Conservation (phyloP, 768 basidiomycete genomes). For the Paxillus ammoniavirescens region DNA sequence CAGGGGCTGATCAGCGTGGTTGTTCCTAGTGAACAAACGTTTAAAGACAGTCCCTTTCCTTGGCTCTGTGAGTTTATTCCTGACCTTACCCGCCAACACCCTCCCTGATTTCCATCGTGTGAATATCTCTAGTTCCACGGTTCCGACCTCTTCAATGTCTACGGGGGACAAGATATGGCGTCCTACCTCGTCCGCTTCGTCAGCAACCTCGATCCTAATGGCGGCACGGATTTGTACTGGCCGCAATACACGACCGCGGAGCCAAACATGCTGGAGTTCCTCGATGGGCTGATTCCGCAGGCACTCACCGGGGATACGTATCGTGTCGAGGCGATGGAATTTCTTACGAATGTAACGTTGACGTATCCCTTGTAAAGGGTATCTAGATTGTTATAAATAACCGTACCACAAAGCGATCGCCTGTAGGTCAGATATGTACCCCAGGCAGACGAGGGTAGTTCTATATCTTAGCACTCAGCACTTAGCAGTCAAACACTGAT, state of each 20-base stretch:
- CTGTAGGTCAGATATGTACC: too few relatives aligned
- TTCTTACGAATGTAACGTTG: constrained; percentile 19
- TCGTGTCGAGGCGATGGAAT: constrained; percentile 38
- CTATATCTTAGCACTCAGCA: too few relatives aligned
- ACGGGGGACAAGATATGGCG: constrained; percentile 40
- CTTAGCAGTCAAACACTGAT: too few relatives aligned
- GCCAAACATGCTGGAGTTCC: constrained; percentile 40
- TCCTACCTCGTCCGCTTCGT: constrained; percentile 31
- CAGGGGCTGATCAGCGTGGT: neutral
- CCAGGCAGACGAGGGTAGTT: too few relatives aligned
- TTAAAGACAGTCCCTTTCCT: constrained; percentile 41
- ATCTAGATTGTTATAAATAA: too few relatives aligned
- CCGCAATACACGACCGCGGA: constrained; percentile 38
- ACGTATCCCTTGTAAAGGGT: constrained; percentile 4
- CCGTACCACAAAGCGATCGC: too few relatives aligned
- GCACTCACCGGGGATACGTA: constrained; percentile 43
- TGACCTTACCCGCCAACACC: too few relatives aligned
- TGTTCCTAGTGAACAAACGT: constrained; percentile 41
- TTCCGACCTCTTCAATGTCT: constrained; percentile 44
- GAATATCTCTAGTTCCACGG: constrained; percentile 35
- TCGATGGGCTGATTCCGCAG: constrained; percentile 34
- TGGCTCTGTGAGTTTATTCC: constrained; percentile 38
- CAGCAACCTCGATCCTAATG: constrained; percentile 38
- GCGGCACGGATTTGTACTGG: constrained; percentile 37
- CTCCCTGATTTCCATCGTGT: neutral